Evolutionary conservation across 140 eudicot genomes (phyloP), one percentile per base, ranked within the genome.

Genomic region (Anethum foeniculum): DNA sequence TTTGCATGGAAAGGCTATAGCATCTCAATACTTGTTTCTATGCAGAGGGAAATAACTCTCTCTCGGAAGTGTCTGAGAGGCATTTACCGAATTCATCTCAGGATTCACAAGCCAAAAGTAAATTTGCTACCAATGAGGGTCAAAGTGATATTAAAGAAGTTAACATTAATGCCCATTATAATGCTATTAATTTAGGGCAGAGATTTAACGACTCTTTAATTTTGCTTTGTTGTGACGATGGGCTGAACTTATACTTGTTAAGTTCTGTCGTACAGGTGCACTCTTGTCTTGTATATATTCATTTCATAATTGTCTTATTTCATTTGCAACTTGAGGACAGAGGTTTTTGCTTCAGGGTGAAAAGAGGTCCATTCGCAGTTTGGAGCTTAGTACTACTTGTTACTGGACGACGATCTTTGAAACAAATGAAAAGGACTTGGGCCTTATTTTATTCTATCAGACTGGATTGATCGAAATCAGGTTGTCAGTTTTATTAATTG

Each of bases 381-480:
- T 91, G 43, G 83, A 89, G 78, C 92, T 93, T 81, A 89, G 43
- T 76, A 85, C 90, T 80, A 86, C 84, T 38, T 87, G 93, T 86
- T 86, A 87, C 80, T 92, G 99, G 98, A 83, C 89, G 64, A 56
- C 97, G 71, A 83, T 88, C 75, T 86, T 83, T 83, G 84, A 82
- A 85, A 88, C 83, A 84, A 81, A 85, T 80, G 91, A 67, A 72
- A 68, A 79, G 74, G 90, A 81, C 34, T 84, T 68, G 82, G 96
- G 92, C 78, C 71, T 96, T 81, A 81, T 96, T 77, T 38, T 96
- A 80, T 87, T 93, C 28, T 91, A 96, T 85, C 88, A 88, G 78
- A 83, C 80, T 84, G 99, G 98, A 81, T 87, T 77, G 56, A 81
- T 96, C 85, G 98, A 96, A 83, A 85, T 91, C 82, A 96, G 99